Base-by-base conservation (phyloP, 345 rosid species). In the Odontarrhena argentea region DNA sequence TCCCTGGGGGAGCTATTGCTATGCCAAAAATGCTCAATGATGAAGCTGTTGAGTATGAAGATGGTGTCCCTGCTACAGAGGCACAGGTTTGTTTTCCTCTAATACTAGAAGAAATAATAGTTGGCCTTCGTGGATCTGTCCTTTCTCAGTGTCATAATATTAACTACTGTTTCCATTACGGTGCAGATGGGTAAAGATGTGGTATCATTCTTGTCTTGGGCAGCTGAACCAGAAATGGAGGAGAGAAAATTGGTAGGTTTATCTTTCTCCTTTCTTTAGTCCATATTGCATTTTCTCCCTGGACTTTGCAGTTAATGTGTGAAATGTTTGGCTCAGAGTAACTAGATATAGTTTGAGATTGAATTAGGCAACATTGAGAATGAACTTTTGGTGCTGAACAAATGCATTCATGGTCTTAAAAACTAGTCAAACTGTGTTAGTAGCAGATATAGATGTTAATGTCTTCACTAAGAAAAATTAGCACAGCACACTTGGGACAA, bases 201-300 rank as follows among this genome's bases (percentile, higher is more conserved):
- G 12, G 96, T 89, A 18, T 10, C 96, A 48, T 91, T 95, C 73
- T 83, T 95, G 66, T 26, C 96, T 1, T 95, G 99, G 99, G 99
- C 99, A 18, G 99, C 99, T 32, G 97, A 95, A 74, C 99, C 98
- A 11, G 99, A 95, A 80, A 95, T 95, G 99, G 99, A 95, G 78
- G 99, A 95, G 74, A 84, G 99, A 77, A 95, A 95, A 68, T 74
- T 95, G 91, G 99, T 95, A 83, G 24, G 59, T 14, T 46, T 26
- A 51, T 73, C 68, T 14, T 38, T 24, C 46, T 32, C 18, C 22
- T 45, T 15, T 37, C 38, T 12, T 37, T 2, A 1, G 6, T 40
- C 50, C 44, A 30, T 14, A 30, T 41, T 56, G 12, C 26, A 55
- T 55, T 62, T 6, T 32, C 11, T 4, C 8, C n/a, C 14, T 68